These are phyloP conservation scores for Mycosphaerella arachidis DNA, from an alignment of 2,329 filamentous ascomycete species.

Conservation along the genomic window DNA sequence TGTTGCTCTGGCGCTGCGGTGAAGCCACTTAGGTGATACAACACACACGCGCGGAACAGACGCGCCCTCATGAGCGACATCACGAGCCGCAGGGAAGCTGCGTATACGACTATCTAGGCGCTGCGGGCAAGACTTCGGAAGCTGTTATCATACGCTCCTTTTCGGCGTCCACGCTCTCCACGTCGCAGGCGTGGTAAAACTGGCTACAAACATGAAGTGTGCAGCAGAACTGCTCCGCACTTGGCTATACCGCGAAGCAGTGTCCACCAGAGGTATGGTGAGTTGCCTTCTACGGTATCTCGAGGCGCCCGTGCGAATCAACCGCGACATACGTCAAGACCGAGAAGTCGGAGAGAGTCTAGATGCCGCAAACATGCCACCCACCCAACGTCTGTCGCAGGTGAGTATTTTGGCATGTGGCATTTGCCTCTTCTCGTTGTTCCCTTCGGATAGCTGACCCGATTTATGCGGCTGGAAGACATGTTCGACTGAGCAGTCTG, in stretches of 20 bases:
- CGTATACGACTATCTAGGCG: not conserved
- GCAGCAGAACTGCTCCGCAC: not conserved
- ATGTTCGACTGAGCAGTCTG: conserved; percentile 35
- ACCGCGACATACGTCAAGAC: conserved; percentile 6
- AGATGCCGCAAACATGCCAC: conserved; percentile 49
- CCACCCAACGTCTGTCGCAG: conserved; percentile 70
- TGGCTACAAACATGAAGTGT: not conserved
- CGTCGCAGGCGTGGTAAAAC: not conserved
- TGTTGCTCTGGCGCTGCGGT: too few relatives aligned
- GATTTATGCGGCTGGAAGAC: conserved; percentile 30
- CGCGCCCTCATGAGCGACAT: not conserved
- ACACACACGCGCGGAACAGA: not conserved
- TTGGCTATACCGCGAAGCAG: not conserved
- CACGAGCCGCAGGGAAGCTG: not conserved
- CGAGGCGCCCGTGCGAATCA: conserved; percentile 16
- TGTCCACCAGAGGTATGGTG: not conserved
- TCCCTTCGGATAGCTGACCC: conserved; percentile 17
- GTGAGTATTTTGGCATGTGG: conserved; percentile 39
- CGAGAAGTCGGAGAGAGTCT: conserved; percentile 2
- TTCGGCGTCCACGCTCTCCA: not conserved
- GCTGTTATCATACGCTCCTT: not conserved
- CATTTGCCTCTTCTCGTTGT: not conserved
- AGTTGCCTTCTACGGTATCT: not conserved
- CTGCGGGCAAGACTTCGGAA: not conserved
- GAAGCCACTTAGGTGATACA: too few relatives aligned